Evolutionary conservation across 2,329 filamentous ascomycete species (phyloP).

Genomic region (Epichloe gansuensis): DNA sequence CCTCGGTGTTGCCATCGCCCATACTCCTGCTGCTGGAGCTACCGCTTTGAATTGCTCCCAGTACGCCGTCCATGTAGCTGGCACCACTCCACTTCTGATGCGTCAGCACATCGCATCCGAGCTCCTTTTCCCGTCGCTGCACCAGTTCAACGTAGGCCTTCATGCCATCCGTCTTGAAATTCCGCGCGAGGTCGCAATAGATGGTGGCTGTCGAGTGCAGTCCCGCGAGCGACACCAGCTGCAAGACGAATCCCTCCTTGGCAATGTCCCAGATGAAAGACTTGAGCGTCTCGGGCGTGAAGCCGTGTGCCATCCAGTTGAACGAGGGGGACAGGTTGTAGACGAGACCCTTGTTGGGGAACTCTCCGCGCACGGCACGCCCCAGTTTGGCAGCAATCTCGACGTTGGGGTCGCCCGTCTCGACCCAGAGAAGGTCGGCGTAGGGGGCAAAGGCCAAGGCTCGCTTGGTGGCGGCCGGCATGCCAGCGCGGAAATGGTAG

Average conservation of each 20-base stretch:
- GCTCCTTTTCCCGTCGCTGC: conserved; percentile 78
- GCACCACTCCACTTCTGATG: conserved; percentile 77
- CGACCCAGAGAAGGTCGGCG: conserved; percentile 92
- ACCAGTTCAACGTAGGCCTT: conserved; percentile 92
- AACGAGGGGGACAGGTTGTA: conserved; percentile 96
- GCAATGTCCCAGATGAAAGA: conserved; percentile 96
- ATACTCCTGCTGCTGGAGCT: conserved; percentile 84
- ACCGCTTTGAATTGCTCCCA: conserved; percentile 83
- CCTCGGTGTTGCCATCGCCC: conserved; percentile 88
- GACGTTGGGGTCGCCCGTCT: conserved; percentile 83
- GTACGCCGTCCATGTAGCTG: conserved; percentile 70
- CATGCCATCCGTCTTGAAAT: conserved; percentile 89
- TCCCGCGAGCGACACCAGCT: conserved; percentile 54
- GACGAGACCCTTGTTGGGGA: conserved; percentile 77
- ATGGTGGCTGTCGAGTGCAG: conserved; percentile 53
- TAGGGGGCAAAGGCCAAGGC: conserved; percentile 84
- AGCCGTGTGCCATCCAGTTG: conserved; percentile 97
- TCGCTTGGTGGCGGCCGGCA: conserved; percentile 80
- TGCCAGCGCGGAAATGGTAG: conserved; percentile 80
- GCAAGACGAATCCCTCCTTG: conserved; percentile 64
- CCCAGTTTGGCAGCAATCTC: conserved; percentile 64
- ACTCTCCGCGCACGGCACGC: conserved; percentile 53
- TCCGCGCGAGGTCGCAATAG: conserved; percentile 60
- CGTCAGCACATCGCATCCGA: conserved; percentile 82
- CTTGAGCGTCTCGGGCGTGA: conserved; percentile 67